phyloP scores from a whole-genome alignment of 345 rosid genomes.

The Cardamine chenopodiifolia region DNA sequence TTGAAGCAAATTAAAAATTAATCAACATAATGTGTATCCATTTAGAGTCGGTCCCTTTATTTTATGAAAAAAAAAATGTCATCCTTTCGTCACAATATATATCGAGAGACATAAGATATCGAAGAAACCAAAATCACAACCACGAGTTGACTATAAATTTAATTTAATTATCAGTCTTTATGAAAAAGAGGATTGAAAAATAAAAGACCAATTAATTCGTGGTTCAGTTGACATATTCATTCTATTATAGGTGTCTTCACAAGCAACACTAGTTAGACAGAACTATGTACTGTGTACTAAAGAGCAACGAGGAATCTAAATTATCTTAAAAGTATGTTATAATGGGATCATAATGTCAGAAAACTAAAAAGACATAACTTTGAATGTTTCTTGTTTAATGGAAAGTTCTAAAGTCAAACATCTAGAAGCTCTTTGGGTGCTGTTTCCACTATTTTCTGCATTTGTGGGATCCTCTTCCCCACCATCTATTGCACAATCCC shows the following conservation, averaged over 20 bases:
- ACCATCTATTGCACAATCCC: conserved; percentile 36
- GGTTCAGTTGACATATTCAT: neutral
- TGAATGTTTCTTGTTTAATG: conserved; percentile 33
- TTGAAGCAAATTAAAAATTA: neutral
- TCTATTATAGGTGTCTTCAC: neutral
- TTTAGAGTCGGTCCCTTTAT: neutral
- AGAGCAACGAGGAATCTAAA: conserved; percentile 24
- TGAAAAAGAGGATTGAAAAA: neutral
- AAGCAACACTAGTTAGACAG: neutral
- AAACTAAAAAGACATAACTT: conserved; percentile 20
- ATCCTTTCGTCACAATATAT: conserved; percentile 22
- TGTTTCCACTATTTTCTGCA: conserved; percentile 48
- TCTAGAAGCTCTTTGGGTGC: conserved; percentile 51
- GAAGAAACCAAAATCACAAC: neutral
- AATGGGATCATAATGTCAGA: conserved; percentile 37
- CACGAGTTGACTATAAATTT: no score
- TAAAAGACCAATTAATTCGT: neutral
- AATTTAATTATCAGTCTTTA: conserved; percentile 8
- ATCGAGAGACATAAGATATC: neutral
- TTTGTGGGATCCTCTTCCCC: conserved; percentile 35
- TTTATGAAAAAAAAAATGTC: neutral
- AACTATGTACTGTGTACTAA: neutral
- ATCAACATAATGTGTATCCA: neutral
- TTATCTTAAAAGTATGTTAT: conserved; percentile 31
- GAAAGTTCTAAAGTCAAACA: conserved; percentile 54